Percentiles rank a stretch among this genome's conserved stretches.
phyloP scores from a whole-genome alignment of 2,329 filamentous ascomycete species.

The Fusarium stilboides region DNA sequence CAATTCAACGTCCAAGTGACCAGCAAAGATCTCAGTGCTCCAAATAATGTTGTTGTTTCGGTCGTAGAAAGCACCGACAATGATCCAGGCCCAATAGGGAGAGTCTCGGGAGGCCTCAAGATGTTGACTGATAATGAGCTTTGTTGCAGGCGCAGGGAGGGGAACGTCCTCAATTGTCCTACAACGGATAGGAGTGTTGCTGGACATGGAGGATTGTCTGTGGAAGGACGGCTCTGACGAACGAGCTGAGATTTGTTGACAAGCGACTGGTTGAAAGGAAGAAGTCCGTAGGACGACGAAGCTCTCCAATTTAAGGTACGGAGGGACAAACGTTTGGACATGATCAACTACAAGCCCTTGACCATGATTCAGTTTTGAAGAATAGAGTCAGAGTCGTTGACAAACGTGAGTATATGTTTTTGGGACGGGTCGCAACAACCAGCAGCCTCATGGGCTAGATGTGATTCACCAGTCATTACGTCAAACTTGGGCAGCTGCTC shows the following conservation, averaged over 20 bases:
- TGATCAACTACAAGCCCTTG: slow-evolving; percentile 18
- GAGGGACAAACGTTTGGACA: background rate
- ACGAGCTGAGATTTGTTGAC: slow-evolving; percentile 4
- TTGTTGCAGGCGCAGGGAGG: slow-evolving; percentile 63
- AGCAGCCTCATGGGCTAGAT: slow-evolving; percentile 6
- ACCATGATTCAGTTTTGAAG: slow-evolving; percentile 31
- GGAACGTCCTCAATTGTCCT: slow-evolving; percentile 51
- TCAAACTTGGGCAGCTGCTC: slow-evolving; percentile 14
- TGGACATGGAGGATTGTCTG: slow-evolving; percentile 44
- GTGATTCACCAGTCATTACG: slow-evolving; percentile 38
- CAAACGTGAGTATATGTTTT: slow-evolving; percentile 23
- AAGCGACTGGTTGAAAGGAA: slow-evolving; percentile 5
- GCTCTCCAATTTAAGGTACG: slow-evolving; percentile 19
- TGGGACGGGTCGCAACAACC: slow-evolving; percentile 1
- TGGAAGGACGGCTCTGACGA: slow-evolving; percentile 4
- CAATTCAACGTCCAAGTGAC: slow-evolving; percentile 47
- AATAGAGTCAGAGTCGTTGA: background rate
- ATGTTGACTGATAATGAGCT: slow-evolving; percentile 62
- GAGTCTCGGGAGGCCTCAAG: slow-evolving; percentile 53
- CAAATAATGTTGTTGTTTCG: slow-evolving; percentile 58
- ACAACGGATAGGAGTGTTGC: slow-evolving; percentile 24
- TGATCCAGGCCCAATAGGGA: slow-evolving; percentile 62
- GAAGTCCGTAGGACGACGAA: background rate
- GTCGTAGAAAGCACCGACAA: slow-evolving; percentile 65
- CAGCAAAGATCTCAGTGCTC: slow-evolving; percentile 63